Evolutionary conservation across 2,329 filamentous ascomycete species (phyloP), one percentile per base, ranked within the genome.

Genomic region (Massarina eburnea): DNA sequence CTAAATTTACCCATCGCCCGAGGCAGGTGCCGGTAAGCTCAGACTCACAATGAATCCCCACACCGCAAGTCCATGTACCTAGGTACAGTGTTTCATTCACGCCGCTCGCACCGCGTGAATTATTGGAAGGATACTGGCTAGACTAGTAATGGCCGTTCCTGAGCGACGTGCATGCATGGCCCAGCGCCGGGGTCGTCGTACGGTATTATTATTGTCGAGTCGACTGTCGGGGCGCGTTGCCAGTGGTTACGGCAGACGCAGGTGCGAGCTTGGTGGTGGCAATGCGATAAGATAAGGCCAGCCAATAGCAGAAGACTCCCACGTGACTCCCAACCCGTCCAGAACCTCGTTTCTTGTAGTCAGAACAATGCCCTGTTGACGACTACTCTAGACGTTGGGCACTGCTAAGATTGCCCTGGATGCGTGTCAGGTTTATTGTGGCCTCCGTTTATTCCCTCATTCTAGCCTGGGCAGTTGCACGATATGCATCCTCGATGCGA

Each of bases 1-100:
- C 61, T 63, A 65, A 62, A 61, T 57, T 62, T 65, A 65, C 22
- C 41, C n/a, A n/a, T n/a, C n/a, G n/a, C n/a, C n/a, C n/a, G n/a
- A n/a, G n/a, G n/a, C n/a, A n/a, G n/a, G n/a, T n/a, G n/a, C n/a
- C n/a, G n/a, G n/a, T n/a, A n/a, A n/a, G n/a, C n/a, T n/a, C n/a
- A n/a, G n/a, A n/a, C n/a, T n/a, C n/a, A n/a, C n/a, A n/a, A n/a
- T n/a, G n/a, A n/a, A n/a, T n/a, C n/a, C n/a, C n/a, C 18, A 35
- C 43, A 46, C 43, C 43, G 43, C 43, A 46, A 45, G 14, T 43
- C 41, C 46, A 39, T 48, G 49, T 42, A 26, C 24, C 24, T 26
- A 6, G 24, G 6, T 26, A 6, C 24, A 26, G 6, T 26, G 7
- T 10, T 26, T 10, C 7, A 26, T 26, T 6, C n/a, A n/a, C n/a